Base-by-base conservation (phyloP, 768 basidiomycete species). In the Phaeolepiota aurea region DNA sequence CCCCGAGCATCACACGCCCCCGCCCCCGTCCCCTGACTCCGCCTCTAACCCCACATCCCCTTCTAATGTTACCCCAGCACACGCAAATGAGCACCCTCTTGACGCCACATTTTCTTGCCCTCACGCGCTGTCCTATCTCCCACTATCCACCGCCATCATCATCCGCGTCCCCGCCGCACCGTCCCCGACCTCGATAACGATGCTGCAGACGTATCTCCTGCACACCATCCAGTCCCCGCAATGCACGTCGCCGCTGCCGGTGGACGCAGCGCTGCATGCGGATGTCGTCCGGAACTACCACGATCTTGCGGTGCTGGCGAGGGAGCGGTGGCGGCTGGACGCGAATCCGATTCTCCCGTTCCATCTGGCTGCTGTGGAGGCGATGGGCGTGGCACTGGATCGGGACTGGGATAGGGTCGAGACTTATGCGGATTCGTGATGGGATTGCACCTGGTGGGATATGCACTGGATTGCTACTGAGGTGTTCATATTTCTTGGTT, bases 251-350 rank as follows among this genome's bases (percentile, higher is more conserved):
- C 42, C 48, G 30, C 44, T 37, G n/a, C 52, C 53, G 23, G 49
- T 50, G 35, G 51, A 52, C 32, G 59, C 45, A 51, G 59, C 42
- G 20, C 53, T 72, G 11, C 62, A 67, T 37, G 51, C 48, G 18
- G 86, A 87, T 40, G 71, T 89, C 50, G 74, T 81, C 13, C 66
- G 59, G 32, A 88, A 77, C 52, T 88, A 72, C 51, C 69, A 84
- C 49, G 82, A 83, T 44, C 71, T 91, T 13, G 66, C 77, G 2
- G 69, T 86, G 20, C 72, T 89, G 7, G 70, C 77, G 2, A 58
- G 59, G 18, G 54, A 56, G 37, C 55, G 72, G 35, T 77, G 71
- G 71, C 66, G 65, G 45, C 61, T 76, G 35, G 66, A 61, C 20
- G 67, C 62, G 40, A 69, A 75, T 50, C 66, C 75, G 7, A 62